Base-by-base conservation (phyloP, 2,329 filamentous ascomycete species). In the Pseudogymnoascus sp. region DNA sequence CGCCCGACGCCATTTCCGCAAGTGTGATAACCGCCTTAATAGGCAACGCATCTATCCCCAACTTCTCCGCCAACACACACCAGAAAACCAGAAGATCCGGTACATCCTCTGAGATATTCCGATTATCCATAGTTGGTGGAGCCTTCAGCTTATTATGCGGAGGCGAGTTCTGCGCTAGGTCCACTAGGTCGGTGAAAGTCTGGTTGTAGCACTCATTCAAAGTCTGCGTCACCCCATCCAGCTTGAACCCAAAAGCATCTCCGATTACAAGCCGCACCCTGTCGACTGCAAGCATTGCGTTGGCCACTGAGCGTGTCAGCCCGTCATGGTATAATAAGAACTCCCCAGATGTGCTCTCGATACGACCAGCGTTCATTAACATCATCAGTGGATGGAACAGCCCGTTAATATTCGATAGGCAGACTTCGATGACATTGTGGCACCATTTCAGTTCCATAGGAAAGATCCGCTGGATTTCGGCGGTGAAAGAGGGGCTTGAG, bases 381-480 rank as follows among this genome's bases (percentile, higher is more conserved):
- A 70, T 67, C 67, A 70, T 69, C 14, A 69, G 62, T 3, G 69
- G 68, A 63, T 71, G 70, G 28, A 71, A 70, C 6, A 70, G 69
- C 12, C 69, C 69, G 63, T 71, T 71, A 64, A 71, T 64, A 62
- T 71, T 71, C 44, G 62, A 62, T 31, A 71, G 53, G 53, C 65
- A 67, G n/a, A 69, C 70, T 62, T 71, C 69, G 21, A 71, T 56
- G 38, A 69, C 63, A 60, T 65, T 71, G 62, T 63, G 66, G 62
- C 70, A 71, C 70, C 70, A 71, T 31, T 64, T 50, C 3, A 71
- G 64, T 38, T 67, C 50, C 50, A 69, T 59, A 1, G 69, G 68
- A 53, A 70, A 68, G 7, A 69, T 62, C 8, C 62, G 56, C 12
- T 70, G 60, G 8, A 70, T 61, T 5, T 44, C 47, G 3, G 59